A percentile compares a stretch with the other conserved stretches of the same genome.
Conservation (phyloP, 2,329 filamentous ascomycete species). For the Aspergillus latus region DNA sequence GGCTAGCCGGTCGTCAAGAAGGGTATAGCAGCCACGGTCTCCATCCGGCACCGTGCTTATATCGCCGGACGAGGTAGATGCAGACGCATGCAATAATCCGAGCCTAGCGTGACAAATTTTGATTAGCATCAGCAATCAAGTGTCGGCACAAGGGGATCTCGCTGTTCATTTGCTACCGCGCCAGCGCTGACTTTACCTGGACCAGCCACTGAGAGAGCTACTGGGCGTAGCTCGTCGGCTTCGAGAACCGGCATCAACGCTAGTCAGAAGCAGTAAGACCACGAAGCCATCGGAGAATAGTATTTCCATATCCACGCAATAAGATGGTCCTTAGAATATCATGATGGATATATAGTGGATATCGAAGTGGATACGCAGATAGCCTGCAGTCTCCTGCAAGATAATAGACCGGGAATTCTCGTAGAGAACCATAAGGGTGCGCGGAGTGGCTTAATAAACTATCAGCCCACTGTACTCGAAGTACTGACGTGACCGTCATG, state of each 20-base stretch:
- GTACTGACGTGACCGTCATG: conserved; percentile 7
- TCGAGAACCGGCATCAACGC: conserved; percentile 4
- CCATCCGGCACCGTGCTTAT: not conserved
- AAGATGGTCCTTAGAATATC: too few species aligned
- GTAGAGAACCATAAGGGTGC: not conserved
- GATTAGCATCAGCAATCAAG: not conserved
- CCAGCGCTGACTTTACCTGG: not conserved
- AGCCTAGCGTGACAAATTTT: conserved; percentile 1
- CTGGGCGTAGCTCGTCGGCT: not conserved
- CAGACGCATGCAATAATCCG: conserved; percentile 7
- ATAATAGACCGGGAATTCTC: not conserved
- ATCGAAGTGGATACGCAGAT: not conserved
- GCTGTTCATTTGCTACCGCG: conserved; percentile 1
- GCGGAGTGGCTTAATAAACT: not conserved
- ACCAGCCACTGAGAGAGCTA: conserved; percentile 3
- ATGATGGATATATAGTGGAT: not conserved
- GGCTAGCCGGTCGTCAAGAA: not conserved
- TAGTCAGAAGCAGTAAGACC: not conserved
- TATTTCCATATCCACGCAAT: too few species aligned
- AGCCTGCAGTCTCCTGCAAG: not conserved
- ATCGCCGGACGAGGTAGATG: not conserved
- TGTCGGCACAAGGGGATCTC: not conserved
- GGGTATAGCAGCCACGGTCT: not conserved
- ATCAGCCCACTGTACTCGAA: not conserved
- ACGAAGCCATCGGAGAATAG: too few species aligned